Conservation (phyloP, 2,329 filamentous ascomycete genomes). For the Pseudogymnoascus sp. region DNA sequence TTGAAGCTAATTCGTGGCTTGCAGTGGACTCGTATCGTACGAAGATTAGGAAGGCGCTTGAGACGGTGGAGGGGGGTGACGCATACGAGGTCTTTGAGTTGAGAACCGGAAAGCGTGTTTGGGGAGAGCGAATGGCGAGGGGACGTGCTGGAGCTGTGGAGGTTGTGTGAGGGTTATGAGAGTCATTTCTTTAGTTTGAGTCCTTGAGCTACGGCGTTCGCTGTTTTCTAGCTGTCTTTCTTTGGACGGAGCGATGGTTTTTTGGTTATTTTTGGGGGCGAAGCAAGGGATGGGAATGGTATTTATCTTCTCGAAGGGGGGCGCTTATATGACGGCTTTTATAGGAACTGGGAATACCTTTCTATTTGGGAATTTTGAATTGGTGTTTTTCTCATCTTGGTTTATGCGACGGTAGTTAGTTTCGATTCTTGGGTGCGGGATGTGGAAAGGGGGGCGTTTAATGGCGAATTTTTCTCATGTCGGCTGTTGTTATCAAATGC, state of each 20-base stretch:
- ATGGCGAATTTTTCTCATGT: neutral
- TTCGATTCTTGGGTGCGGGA: too few relatives aligned
- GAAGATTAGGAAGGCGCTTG: neutral
- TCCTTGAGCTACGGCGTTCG: neutral
- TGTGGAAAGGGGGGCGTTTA: neutral
- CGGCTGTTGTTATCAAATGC: neutral
- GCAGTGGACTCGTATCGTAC: neutral
- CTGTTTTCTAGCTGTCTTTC: neutral
- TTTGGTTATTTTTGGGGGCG: neutral
- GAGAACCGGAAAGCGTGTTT: neutral
- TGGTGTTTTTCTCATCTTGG: too few relatives aligned
- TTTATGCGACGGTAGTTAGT: too few relatives aligned
- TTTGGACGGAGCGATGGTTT: neutral
- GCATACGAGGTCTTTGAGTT: neutral
- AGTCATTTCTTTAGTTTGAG: neutral
- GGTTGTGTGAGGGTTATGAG: neutral
- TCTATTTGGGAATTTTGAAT: too few relatives aligned
- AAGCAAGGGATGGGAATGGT: neutral
- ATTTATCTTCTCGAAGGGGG: neutral
- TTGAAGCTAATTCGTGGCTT: too few relatives aligned
- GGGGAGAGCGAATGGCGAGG: neutral
- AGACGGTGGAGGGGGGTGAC: neutral
- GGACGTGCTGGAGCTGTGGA: neutral
- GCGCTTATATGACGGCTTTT: neutral
- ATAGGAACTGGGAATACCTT: too few relatives aligned